phyloP scores from a whole-genome alignment of 2,329 filamentous ascomycete species.

The Colletotrichum destructivum region DNA sequence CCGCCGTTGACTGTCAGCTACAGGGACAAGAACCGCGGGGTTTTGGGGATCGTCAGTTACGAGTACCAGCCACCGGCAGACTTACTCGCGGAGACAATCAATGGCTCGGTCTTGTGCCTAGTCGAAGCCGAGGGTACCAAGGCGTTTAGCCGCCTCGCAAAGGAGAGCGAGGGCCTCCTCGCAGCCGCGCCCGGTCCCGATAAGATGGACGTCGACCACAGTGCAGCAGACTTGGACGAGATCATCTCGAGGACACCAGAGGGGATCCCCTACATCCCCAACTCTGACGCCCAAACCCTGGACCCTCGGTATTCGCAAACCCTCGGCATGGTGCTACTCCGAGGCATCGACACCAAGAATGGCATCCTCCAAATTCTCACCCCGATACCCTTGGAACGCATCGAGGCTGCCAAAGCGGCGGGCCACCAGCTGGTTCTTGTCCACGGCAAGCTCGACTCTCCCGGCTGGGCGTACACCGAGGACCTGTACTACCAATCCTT shows the following conservation, averaged over 20 bases:
- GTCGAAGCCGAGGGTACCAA: conserved; percentile 70
- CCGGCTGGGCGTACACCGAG: conserved; percentile 80
- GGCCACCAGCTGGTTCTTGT: conserved; percentile 73
- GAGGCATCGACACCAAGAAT: conserved; percentile 73
- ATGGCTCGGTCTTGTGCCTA: conserved; percentile 79
- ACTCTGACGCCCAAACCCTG: conserved; percentile 67
- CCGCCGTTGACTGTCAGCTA: conserved; percentile 77
- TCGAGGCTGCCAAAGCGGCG: conserved; percentile 57
- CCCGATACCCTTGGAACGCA: conserved; percentile 62
- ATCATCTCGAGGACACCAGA: conserved; percentile 62
- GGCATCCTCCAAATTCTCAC: conserved; percentile 76
- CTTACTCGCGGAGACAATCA: conserved; percentile 75
- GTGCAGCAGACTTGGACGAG: conserved; percentile 27
- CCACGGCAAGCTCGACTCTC: conserved; percentile 77
- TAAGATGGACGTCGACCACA: conserved; percentile 43
- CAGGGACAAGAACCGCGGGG: conserved; percentile 62
- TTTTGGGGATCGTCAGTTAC: conserved; percentile 78
- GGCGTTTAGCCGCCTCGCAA: conserved; percentile 61
- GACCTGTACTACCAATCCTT: conserved; percentile 64
- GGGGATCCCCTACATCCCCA: conserved; percentile 74
- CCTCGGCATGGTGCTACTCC: conserved; percentile 78
- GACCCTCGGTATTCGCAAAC: conserved; percentile 72
- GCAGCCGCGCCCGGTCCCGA: conserved; percentile 12
- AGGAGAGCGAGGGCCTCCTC: conserved; percentile 7
- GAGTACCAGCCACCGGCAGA: conserved; percentile 73